These are phyloP conservation scores for Daldinia caldariorum DNA, from an alignment of 495 filamentous ascomycete genomes.

Conservation along the genomic window DNA sequence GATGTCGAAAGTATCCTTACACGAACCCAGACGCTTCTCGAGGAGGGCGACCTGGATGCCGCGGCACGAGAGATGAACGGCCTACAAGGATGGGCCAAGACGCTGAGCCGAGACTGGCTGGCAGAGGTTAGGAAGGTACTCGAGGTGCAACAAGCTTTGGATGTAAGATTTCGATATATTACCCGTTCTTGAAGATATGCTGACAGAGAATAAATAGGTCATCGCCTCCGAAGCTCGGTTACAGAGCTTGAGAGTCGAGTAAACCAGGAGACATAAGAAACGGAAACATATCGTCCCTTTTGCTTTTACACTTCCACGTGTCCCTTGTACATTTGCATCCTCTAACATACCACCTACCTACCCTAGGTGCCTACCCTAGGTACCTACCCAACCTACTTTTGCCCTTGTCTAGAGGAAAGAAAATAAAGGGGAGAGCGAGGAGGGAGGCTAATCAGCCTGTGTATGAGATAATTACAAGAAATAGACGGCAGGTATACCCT, in stretches of 20 bases:
- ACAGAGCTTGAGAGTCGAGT: slow-evolving; percentile 67
- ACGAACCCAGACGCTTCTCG: slow-evolving; percentile 84
- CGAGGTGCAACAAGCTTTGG: slow-evolving; percentile 94
- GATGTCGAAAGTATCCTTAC: slow-evolving; percentile 95
- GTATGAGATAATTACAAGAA: slow-evolving; percentile 33
- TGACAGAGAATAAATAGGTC: slow-evolving; percentile 52
- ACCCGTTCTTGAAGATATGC: slow-evolving; percentile 8
- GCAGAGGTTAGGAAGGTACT: slow-evolving; percentile 85
- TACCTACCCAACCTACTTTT: slow-evolving; percentile 5
- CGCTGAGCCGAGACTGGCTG: slow-evolving; percentile 91
- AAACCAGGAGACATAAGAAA: slow-evolving; percentile 26
- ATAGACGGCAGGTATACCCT: slow-evolving; percentile 22
- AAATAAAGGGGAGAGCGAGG: slow-evolving; percentile 9
- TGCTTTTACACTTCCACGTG: slow-evolving; percentile 35
- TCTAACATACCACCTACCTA: slow-evolving; percentile 12
- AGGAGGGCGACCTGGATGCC: slow-evolving; percentile 90
- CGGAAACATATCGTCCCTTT: slow-evolving; percentile 21
- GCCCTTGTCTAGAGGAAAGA: slow-evolving; percentile 26
- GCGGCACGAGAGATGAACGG: slow-evolving; percentile 96
- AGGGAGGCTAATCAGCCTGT: slow-evolving; percentile 14
- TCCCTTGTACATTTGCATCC: slow-evolving; percentile 41
- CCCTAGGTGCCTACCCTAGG: not conserved
- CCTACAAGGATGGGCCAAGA: slow-evolving; percentile 92
- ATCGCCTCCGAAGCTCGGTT: slow-evolving; percentile 69
- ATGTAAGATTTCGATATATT: slow-evolving; percentile 68